Base-by-base conservation (phyloP, 805 yeast species). In the Hanseniaspora singularis region DNA sequence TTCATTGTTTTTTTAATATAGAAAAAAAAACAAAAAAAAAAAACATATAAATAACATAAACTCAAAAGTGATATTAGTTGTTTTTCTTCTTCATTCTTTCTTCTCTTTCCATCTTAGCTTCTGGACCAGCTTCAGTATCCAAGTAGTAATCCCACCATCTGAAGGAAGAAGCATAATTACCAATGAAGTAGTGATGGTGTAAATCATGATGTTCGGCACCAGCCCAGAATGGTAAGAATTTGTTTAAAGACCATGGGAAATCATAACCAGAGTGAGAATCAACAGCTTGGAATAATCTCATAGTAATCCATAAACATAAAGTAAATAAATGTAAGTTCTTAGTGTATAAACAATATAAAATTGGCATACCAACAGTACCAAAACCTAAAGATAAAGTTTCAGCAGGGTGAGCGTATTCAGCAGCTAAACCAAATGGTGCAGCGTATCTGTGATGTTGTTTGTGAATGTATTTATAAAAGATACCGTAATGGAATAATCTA, bases 161-260 rank as follows among this genome's bases (percentile, higher is more conserved):
- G 75, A 89, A 92, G 31, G 88, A 77, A 38, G 95, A 82, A 24
- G 96, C 92, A 64, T 86, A 89, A 66, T 88, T 87, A 54, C 97
- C 97, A 56, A 86, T 82, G 66, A 89, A 89, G 68, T 81, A 87
- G 63, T 84, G 94, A 64, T 89, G 98, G 63, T 89, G 98, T 66
- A 84, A 84, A 65, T 89, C 98, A 63, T 89, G 97, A 66, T 89
- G 97, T 59, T 84, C 96, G 19, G 96, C 96, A 54, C 97, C 97
- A 3, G 96, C 95, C 96, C 97, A 88, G 67, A 92, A 75, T 40
- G 96, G 96, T 51, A 89, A 62, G 66, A 89, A 77, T 62, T 87
- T 86, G 67, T 86, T 92, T 60, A 89, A 72, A 4, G 96, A 85
- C 85, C 94, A 79, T 52, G 98, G 97, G 77, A 89, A 89, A 63